A percentile compares a stretch with the other conserved stretches of the same genome.
Evolutionary conservation across 176 grass and related monocot genomes (phyloP).

Genomic region (Carex parvula): DNA sequence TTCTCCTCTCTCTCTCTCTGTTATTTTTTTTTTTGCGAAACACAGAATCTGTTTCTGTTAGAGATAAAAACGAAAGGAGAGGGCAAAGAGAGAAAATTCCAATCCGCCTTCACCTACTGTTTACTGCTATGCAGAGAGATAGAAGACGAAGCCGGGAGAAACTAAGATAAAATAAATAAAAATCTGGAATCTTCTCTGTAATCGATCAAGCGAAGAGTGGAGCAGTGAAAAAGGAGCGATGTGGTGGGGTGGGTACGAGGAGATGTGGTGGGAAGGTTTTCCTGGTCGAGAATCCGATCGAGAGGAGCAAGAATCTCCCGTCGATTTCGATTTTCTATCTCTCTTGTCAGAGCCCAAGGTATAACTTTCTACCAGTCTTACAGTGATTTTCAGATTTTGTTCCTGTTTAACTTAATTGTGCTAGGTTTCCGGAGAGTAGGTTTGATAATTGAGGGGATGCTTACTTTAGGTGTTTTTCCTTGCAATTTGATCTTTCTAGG

Average conservation of each 20-base stretch:
- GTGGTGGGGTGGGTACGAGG: constrained; percentile 61
- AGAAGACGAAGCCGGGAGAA: neutral
- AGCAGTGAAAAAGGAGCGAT: constrained; percentile 27
- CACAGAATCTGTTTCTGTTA: neutral
- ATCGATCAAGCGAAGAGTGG: constrained; percentile 14
- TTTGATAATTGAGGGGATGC: neutral
- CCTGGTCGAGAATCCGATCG: constrained; percentile 20
- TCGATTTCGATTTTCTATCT: constrained; percentile 75
- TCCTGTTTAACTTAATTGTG: neutral
- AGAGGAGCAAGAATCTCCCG: constrained; percentile 51
- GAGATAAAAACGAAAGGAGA: neutral
- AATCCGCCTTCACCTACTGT: neutral
- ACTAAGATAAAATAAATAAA: constrained; percentile 12
- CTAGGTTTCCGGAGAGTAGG: neutral
- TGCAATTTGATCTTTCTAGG: neutral
- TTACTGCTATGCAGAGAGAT: neutral
- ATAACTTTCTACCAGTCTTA: neutral
- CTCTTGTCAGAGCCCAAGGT: constrained; percentile 65
- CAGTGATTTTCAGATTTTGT: neutral
- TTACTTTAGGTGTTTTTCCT: neutral
- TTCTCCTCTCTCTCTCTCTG: no score
- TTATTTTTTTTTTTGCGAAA: neutral
- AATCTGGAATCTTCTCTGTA: constrained; percentile 27
- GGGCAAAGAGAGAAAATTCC: neutral
- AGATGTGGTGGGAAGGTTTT: constrained; percentile 46